These are phyloP conservation scores for Linderina pennispora DNA, from an alignment of 192 early-diverging fungal genomes.

Conservation along the genomic window DNA sequence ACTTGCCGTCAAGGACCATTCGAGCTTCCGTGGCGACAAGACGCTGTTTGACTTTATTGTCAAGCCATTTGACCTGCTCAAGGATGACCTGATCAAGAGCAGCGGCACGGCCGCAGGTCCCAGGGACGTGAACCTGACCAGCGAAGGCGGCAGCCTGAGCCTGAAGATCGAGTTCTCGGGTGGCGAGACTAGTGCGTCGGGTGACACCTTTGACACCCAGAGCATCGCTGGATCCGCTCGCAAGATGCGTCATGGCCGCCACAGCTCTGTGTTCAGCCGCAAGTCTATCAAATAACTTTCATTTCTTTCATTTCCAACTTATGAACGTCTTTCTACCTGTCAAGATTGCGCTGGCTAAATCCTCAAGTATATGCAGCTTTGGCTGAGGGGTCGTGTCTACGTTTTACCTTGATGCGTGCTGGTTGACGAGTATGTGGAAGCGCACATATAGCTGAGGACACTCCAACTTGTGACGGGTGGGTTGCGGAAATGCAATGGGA, in stretches of 20 bases:
- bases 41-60: slow-evolving; percentile 18
- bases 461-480: too few relatives aligned
- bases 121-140: slow-evolving; percentile 4
- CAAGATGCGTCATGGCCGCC: slow-evolving; percentile 25
- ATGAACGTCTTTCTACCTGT: too few relatives aligned
- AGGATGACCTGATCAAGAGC: slow-evolving; percentile 16
- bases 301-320: background rate
- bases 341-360: too few relatives aligned
- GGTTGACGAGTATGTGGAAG: too few relatives aligned
- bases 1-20: slow-evolving; percentile 36
- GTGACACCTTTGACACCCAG: slow-evolving; percentile 11
- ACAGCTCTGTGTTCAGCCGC: slow-evolving; percentile 37
- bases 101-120: slow-evolving; percentile 6
- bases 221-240: slow-evolving; percentile 28
- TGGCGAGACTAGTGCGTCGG: slow-evolving; percentile 1
- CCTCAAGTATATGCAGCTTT: too few relatives aligned
- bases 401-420: too few relatives aligned
- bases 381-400: too few relatives aligned
- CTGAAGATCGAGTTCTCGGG: slow-evolving; percentile 20
- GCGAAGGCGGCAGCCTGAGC: slow-evolving; percentile 5
- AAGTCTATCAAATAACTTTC: slow-evolving; percentile 16
- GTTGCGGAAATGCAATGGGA: too few relatives aligned
- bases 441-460: too few relatives aligned
- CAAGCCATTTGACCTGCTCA: slow-evolving; percentile 30
- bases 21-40: slow-evolving; percentile 46